Evolutionary conservation across 371 early-diverging fungal genomes (phyloP).

Genomic region (Funneliformis caledonium): DNA sequence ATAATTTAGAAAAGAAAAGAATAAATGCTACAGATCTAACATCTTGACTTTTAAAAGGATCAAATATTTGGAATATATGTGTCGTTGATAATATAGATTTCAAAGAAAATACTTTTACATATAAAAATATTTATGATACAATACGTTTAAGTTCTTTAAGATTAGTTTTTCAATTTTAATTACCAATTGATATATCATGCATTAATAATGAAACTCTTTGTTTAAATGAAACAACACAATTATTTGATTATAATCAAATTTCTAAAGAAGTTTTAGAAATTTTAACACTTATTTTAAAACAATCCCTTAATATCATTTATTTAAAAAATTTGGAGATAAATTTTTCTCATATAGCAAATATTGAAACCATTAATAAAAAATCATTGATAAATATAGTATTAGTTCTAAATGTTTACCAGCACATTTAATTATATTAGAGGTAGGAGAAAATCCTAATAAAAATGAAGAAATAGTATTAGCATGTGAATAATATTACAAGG

Average conservation of each 20-base stretch:
- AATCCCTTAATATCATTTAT: background rate
- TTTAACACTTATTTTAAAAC: background rate
- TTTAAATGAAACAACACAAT: background rate
- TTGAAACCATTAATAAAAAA: background rate
- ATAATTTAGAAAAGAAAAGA: background rate
- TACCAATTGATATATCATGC: background rate
- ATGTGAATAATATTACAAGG: background rate
- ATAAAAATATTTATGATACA: conserved; percentile 6
- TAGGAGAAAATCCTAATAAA: background rate
- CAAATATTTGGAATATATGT: background rate
- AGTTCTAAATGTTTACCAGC: background rate
- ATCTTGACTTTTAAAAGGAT: background rate
- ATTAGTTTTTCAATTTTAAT: conserved; percentile 19
- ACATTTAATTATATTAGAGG: conserved; percentile 16
- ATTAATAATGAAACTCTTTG: background rate
- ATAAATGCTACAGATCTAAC: background rate
- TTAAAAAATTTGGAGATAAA: background rate
- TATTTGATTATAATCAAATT: background rate
- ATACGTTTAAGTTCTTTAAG: background rate
- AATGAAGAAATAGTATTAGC: background rate
- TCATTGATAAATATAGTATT: background rate
- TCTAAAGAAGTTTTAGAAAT: background rate
- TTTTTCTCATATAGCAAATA: background rate
- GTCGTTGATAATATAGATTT: conserved; percentile 29
- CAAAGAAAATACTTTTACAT: background rate